These are phyloP conservation scores for Globisporangium cylindrosporum DNA, from an alignment of 352 stramenopile genomes.

Conservation along the genomic window DNA sequence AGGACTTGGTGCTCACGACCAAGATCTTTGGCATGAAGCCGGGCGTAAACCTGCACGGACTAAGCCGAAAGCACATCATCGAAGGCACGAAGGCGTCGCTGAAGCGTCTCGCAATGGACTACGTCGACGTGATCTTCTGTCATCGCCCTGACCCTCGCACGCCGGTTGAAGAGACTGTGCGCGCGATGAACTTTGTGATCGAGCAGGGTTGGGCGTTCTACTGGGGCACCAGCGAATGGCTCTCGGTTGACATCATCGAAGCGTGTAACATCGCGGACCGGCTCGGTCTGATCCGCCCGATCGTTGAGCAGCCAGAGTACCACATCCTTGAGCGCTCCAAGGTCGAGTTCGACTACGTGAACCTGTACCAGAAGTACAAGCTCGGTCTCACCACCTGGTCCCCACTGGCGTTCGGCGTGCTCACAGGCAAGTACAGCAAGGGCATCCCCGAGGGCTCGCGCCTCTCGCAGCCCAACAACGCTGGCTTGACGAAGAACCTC, in stretches of 20 bases:
- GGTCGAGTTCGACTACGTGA: conserved; percentile 54
- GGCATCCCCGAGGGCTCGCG: conserved; percentile 29
- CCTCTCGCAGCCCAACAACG: conserved; percentile 7
- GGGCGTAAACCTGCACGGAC: conserved; percentile 24
- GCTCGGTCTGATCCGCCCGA: conserved; percentile 23
- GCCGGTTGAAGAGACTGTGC: conserved; percentile 40
- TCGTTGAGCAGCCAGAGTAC: conserved; percentile 58
- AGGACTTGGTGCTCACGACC: conserved; percentile 55
- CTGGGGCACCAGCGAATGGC: conserved; percentile 59
- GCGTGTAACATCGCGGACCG: conserved; percentile 36
- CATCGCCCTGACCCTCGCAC: conserved; percentile 32
- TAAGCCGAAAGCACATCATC: conserved; percentile 45
- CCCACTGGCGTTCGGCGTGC: conserved; percentile 39
- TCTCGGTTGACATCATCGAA: conserved; percentile 43
- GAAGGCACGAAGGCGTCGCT: conserved; percentile 46
- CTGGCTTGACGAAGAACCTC: conserved; percentile 19
- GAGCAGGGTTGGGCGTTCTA: conserved; percentile 32
- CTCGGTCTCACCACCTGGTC: conserved; percentile 50
- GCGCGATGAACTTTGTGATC: conserved; percentile 47
- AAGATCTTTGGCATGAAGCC: conserved; percentile 50
- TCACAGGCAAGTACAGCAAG: conserved; percentile 59
- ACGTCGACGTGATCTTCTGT: conserved; percentile 50
- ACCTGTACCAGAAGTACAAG: conserved; percentile 52
- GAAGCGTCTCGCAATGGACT: conserved; percentile 34
- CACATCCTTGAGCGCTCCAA: conserved; percentile 46